Evolutionary conservation across 2,329 filamentous ascomycete genomes (phyloP).

Genomic region (Hypomyces perniciosus): DNA sequence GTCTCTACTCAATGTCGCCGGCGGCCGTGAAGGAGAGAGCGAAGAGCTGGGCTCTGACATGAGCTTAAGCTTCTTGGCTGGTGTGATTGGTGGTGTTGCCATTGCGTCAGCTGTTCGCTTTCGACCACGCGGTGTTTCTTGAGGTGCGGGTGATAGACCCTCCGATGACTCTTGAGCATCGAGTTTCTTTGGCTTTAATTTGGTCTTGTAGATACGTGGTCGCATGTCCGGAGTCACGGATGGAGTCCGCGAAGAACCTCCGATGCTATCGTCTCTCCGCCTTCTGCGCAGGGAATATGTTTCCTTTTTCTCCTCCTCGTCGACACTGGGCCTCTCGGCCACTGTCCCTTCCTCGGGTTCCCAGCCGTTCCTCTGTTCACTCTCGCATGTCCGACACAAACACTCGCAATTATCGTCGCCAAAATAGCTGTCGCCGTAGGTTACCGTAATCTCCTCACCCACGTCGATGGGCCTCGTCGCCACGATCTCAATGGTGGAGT

Average conservation of each 20-base stretch:
- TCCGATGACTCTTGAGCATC: slow-evolving; percentile 31
- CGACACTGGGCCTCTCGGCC: slow-evolving; percentile 46
- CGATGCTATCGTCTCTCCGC: slow-evolving; percentile 45
- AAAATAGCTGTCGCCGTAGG: slow-evolving; percentile 94
- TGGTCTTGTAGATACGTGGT: slow-evolving; percentile 40
- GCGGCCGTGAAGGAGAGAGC: slow-evolving; percentile 6
- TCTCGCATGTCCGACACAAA: slow-evolving; percentile 82
- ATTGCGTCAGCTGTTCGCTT: slow-evolving; percentile 41
- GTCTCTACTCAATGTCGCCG: slow-evolving; percentile 29
- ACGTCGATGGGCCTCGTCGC: slow-evolving; percentile 74
- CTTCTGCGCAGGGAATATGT: slow-evolving; percentile 53
- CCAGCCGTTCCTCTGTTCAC: slow-evolving; percentile 75
- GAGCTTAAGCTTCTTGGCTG: slow-evolving; percentile 44
- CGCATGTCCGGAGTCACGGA: slow-evolving; percentile 52
- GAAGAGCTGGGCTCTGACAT: slow-evolving; percentile 21
- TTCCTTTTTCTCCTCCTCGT: slow-evolving; percentile 40
- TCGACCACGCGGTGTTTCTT: slow-evolving; percentile 21
- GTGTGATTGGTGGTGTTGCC: slow-evolving; percentile 50
- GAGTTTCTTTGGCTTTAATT: slow-evolving; percentile 28
- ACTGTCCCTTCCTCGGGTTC: slow-evolving; percentile 44
- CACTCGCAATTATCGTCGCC: slow-evolving; percentile 93
- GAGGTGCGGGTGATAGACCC: slow-evolving; percentile 22
- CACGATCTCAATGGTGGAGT: slow-evolving; percentile 85
- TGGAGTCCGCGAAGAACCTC: slow-evolving; percentile 48
- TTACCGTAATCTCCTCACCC: slow-evolving; percentile 94